A percentile compares a stretch with the other conserved stretches of the same genome.
Evolutionary conservation across 2,329 filamentous ascomycete genomes (phyloP).

Genomic region (Anthostomella pinea): DNA sequence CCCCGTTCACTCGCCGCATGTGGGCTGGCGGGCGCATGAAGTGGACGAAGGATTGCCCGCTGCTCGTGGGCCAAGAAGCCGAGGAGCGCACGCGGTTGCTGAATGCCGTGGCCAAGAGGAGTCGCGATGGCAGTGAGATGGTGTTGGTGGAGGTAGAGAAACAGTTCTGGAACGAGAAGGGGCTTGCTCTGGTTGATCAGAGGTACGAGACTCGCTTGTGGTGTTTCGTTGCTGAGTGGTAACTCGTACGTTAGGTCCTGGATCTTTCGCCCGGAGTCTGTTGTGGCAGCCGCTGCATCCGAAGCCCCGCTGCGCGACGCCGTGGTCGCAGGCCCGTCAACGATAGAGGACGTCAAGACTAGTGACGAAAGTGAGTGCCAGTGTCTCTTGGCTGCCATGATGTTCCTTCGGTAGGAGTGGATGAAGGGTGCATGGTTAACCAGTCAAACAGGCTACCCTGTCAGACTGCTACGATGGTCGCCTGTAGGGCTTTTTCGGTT

Average conservation of each 20-base stretch:
- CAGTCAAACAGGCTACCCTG: constrained; percentile 17
- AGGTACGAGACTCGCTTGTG: too few species aligned
- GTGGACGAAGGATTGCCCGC: constrained; percentile 43
- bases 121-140: constrained; percentile 57
- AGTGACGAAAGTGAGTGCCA: constrained; percentile 15
- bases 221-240: too few species aligned
- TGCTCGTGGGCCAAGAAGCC: constrained; percentile 8
- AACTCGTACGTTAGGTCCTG: too few species aligned
- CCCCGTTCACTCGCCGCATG: constrained; percentile 62
- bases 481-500: constrained; percentile 68
- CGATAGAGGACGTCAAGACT: constrained; percentile 20
- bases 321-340: constrained; percentile 23
- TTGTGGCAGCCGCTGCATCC: constrained; percentile 11
- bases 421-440: too few species aligned
- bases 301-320: constrained; percentile 16
- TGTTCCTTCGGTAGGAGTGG: too few species aligned
- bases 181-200: constrained; percentile 52
- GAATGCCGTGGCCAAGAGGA: constrained; percentile 52
- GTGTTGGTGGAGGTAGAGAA: constrained; percentile 64
- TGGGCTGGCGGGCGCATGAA: constrained; percentile 63
- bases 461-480: constrained; percentile 41
- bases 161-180: constrained; percentile 49
- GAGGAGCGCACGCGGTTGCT: constrained; percentile 56
- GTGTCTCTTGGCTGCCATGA: too few species aligned
- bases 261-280: constrained; percentile 42